Evolutionary conservation across 148 eudicot species (phyloP), one percentile per base, ranked within the genome.

Genomic region (Dianthus caryophyllus): DNA sequence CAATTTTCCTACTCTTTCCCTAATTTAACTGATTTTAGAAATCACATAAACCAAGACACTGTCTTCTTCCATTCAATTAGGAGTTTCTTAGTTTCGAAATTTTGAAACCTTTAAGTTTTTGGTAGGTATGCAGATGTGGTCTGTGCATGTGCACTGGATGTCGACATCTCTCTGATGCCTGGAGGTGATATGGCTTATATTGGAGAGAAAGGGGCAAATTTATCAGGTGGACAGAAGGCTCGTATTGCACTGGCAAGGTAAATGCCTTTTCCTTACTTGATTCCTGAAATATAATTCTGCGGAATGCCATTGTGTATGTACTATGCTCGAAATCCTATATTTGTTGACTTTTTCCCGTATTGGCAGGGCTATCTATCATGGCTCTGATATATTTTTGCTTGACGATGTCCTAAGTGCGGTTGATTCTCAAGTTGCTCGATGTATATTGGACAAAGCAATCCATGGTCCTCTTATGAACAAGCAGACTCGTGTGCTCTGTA

Each of bases 391-490:
- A 77, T 76, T 73, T 68, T 62, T 93, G 84, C 91, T 93, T 31
- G 98, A 93, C 81, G 98, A 93, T 60, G 87, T 89, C 57, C 89
- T 93, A 56, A 93, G 98, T 84, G 95, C 98, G 47, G 96, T 93
- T 73, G 98, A 93, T 80, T 83, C 98, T 16, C 96, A 93, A 80
- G 98, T 93, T 83, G 91, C 89, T 66, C 78, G 75, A 70, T 81
- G 83, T 73, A 85, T 93, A 74, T 67, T 93, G 63, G 80, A 81
- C 50, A 82, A 85, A 72, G 96, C 85, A 65, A 85, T 93, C 78
- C 82, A 80, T 75, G 88, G 98, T 68, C 87, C 95, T 71, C 81
- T 84, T 39, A 76, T 93, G 85, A 81, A 62, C 76, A 84, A 75
- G 70, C 71, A 77, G 68, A 83, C 96, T 66, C 83, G 98, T 55